Conservation (phyloP, 176 grass and related monocot genomes). For the Bonia amplexicaulis region DNA sequence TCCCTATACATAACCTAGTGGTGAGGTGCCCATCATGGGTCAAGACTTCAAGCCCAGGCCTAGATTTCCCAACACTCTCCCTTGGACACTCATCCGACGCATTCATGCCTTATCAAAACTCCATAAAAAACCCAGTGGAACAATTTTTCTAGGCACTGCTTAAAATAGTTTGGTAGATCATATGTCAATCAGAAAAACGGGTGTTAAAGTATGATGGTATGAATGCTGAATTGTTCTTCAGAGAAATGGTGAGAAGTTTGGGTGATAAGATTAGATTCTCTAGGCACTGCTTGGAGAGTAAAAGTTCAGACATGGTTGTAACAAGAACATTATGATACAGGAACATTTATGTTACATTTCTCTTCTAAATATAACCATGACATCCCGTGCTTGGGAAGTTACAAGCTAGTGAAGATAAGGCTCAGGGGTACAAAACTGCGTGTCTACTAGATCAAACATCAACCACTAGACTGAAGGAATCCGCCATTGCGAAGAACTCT, state of each 20-base stretch:
- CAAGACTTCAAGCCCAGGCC: too few species aligned
- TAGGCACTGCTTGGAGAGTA: neutral
- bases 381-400: neutral
- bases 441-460: constrained; percentile 19
- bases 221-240: neutral
- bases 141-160: too few species aligned
- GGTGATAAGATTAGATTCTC: neutral
- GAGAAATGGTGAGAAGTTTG: neutral
- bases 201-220: neutral
- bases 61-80: too few species aligned
- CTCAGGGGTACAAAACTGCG: constrained; percentile 21
- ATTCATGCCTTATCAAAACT: too few species aligned
- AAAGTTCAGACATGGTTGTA: neutral
- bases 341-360: neutral
- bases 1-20: too few species aligned
- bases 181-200: neutral
- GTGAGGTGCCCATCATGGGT: too few species aligned
- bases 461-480: constrained; percentile 63
- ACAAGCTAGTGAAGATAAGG: neutral
- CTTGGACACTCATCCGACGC: too few species aligned
- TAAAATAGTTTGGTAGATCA: too few species aligned
- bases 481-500: constrained; percentile 72
- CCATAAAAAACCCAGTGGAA: too few species aligned
- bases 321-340: neutral
- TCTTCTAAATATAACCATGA: neutral